phyloP scores from a whole-genome alignment of 139 green algal species.

The Chlorella vulgaris region DNA sequence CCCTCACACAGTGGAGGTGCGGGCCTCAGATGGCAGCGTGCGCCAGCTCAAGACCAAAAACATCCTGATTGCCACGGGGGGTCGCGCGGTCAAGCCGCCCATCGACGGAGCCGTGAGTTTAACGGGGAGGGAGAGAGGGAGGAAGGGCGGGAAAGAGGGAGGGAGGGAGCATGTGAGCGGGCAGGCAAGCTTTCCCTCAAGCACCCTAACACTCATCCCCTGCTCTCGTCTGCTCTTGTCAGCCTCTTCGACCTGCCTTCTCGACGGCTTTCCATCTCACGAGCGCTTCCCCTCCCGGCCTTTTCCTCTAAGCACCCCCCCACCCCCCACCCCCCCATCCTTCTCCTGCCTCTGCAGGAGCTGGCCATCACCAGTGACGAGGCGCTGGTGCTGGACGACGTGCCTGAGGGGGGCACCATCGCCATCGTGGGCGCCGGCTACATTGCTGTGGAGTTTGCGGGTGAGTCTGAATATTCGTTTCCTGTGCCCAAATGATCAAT shows the following conservation, averaged over 20 bases:
- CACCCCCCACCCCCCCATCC: too few species aligned
- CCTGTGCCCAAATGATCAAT: too few species aligned
- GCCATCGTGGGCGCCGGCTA: slow-evolving; percentile 93
- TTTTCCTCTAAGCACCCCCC: too few species aligned
- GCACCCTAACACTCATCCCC: neutral
- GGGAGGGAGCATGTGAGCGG: neutral
- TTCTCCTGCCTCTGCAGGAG: slow-evolving; percentile 54
- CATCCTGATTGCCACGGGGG: slow-evolving; percentile 94
- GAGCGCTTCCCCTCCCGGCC: too few species aligned
- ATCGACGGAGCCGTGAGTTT: slow-evolving; percentile 75
- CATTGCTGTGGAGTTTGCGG: slow-evolving; percentile 73
- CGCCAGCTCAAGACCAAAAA: slow-evolving; percentile 67
- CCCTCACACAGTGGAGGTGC: slow-evolving; percentile 87
- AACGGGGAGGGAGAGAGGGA: neutral
- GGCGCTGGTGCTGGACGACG: slow-evolving; percentile 79
- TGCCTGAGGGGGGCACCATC: slow-evolving; percentile 61
- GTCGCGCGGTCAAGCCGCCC: slow-evolving; percentile 69
- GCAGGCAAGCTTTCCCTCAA: neutral
- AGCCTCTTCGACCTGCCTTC: neutral
- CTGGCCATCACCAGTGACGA: slow-evolving; percentile 94
- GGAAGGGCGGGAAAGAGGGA: neutral
- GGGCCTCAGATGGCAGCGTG: slow-evolving; percentile 25
- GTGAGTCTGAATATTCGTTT: neutral
- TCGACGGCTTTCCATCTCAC: too few species aligned
- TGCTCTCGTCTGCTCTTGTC: neutral